Conservation (phyloP, 2,329 filamentous ascomycete genomes). For the Cladophialophora immunda region DNA sequence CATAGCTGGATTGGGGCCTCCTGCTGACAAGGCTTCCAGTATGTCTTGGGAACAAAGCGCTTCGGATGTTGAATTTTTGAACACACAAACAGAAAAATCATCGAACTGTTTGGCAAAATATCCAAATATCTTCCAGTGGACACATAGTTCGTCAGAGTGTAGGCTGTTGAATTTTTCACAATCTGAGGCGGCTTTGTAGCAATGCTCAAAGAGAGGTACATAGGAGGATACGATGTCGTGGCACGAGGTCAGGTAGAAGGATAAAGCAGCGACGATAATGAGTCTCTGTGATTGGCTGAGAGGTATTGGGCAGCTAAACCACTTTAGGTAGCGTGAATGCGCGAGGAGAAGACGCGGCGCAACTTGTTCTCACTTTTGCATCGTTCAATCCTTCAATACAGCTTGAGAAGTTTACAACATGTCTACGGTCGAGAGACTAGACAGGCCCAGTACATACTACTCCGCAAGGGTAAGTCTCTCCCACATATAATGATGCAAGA, state of each 20-base stretch:
- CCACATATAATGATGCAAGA: background rate
- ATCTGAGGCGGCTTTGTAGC: background rate
- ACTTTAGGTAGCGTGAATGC: background rate
- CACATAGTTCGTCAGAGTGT: too few species aligned
- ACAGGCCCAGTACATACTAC: slow-evolving; percentile 95
- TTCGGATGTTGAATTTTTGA: too few species aligned
- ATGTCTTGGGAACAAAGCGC: too few species aligned
- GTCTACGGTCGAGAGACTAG: slow-evolving; percentile 87
- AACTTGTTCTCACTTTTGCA: background rate
- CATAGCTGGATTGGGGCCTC: too few species aligned
- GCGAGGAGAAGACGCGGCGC: slow-evolving; percentile 19
- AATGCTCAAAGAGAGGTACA: too few species aligned
- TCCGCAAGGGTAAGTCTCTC: slow-evolving; percentile 72
- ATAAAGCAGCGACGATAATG: background rate
- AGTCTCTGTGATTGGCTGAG: background rate
- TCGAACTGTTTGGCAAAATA: too few species aligned
- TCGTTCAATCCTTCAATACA: slow-evolving; percentile 45
- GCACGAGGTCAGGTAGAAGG: too few species aligned
- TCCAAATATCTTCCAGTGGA: too few species aligned
- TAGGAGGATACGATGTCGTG: too few species aligned
- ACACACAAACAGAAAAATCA: too few species aligned
- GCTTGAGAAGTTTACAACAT: background rate
- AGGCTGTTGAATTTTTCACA: too few species aligned
- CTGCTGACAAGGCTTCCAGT: too few species aligned
- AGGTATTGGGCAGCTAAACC: background rate